Conservation (phyloP, 139 green algal genomes). For the Astrephomene gubernaculifera region DNA sequence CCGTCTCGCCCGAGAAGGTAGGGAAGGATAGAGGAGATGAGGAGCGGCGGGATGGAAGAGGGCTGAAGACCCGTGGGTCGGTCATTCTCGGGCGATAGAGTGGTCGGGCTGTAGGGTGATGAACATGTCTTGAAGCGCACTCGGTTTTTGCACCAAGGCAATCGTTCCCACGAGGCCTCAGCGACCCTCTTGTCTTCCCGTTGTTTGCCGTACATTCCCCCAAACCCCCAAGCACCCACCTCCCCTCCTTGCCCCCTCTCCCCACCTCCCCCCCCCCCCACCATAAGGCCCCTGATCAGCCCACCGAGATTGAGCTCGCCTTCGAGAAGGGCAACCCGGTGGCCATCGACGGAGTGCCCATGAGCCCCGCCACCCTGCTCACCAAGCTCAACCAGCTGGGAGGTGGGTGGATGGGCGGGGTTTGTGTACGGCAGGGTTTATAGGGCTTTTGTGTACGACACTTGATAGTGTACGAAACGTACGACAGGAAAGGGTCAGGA, state of each 20-base stretch:
- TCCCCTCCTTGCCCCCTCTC: background rate
- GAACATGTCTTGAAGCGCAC: no score
- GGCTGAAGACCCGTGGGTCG: background rate
- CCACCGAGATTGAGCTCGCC: slow-evolving; percentile 95
- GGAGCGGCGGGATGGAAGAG: background rate
- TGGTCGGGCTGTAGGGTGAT: no score
- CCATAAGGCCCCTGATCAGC: slow-evolving; percentile 84
- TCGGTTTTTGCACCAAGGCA: no score
- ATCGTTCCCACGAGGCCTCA: no score
- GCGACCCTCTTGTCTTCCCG: no score
- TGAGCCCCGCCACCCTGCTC: slow-evolving; percentile 93
- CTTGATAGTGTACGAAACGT: no score
- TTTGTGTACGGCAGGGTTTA: background rate
- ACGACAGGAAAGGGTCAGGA: no score
- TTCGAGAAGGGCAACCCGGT: slow-evolving; percentile 98
- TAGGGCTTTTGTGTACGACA: no score
- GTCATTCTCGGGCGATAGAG: no score
- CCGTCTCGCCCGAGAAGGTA: slow-evolving; percentile 88
- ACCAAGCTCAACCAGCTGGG: slow-evolving; percentile 91
- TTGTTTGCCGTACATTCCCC: background rate
- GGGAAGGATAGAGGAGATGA: background rate
- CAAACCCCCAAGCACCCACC: background rate
- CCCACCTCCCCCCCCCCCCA: background rate
- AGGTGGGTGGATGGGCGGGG: slow-evolving; percentile 15
- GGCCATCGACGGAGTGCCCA: slow-evolving; percentile 87